These are phyloP conservation scores for Fusarium odoratissimum DNA, from an alignment of 2,329 filamentous ascomycete species.

Conservation along the genomic window DNA sequence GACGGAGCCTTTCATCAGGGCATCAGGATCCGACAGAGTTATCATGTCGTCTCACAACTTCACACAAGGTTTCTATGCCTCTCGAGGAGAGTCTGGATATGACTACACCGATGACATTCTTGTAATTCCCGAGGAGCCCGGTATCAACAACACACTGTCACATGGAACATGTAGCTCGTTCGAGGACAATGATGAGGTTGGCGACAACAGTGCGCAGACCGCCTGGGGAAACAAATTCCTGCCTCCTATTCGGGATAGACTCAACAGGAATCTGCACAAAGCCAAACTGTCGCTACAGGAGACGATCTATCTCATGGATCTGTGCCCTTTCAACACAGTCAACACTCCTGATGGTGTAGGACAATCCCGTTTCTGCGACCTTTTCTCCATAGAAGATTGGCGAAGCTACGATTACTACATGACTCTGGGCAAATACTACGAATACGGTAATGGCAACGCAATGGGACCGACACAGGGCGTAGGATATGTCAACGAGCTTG, in stretches of 20 bases:
- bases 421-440: constrained; percentile 86
- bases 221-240: constrained; percentile 73
- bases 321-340: constrained; percentile 89
- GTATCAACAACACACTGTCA: constrained; percentile 84
- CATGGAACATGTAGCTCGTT: constrained; percentile 79
- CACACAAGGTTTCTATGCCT: constrained; percentile 75
- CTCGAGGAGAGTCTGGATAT: constrained; percentile 52
- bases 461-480: constrained; percentile 88
- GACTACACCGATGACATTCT: constrained; percentile 67
- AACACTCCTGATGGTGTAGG: constrained; percentile 61
- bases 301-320: constrained; percentile 82
- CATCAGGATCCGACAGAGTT: constrained; percentile 76
- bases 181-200: constrained; percentile 66
- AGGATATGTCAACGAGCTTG: constrained; percentile 87
- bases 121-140: constrained; percentile 74
- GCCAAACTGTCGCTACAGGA: constrained; percentile 72
- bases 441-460: constrained; percentile 79
- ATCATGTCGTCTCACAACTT: constrained; percentile 81
- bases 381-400: constrained; percentile 83
- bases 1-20: constrained; percentile 76
- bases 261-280: constrained; percentile 76
- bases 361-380: constrained; percentile 77
- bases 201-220: constrained; percentile 63
- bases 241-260: constrained; percentile 72
- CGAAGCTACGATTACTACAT: constrained; percentile 82